A percentile compares a stretch with the other conserved stretches of the same genome.
Conservation (phyloP, 768 basidiomycete species). For the Kwoniella heveanensis region DNA sequence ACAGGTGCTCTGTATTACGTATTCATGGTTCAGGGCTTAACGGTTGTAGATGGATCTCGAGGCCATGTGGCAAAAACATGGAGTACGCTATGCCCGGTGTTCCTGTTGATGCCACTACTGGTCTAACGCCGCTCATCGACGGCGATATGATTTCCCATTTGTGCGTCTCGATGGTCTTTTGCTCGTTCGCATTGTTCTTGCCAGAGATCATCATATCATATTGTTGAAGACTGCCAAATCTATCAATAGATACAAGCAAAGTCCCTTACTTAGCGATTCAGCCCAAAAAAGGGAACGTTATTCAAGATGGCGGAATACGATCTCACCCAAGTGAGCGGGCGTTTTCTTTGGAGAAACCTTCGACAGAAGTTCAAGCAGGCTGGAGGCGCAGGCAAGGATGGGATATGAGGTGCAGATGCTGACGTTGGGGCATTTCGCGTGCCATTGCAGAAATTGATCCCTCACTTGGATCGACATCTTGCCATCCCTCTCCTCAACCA, state of each 20-base stretch:
- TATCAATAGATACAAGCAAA: too few relatives aligned
- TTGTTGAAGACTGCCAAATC: neutral
- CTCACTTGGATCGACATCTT: constrained; percentile 91
- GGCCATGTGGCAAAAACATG: too few relatives aligned
- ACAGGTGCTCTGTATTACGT: too few relatives aligned
- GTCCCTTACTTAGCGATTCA: too few relatives aligned
- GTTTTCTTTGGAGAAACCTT: neutral
- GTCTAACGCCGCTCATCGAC: neutral
- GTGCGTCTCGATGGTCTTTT: neutral
- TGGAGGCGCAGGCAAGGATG: too few relatives aligned
- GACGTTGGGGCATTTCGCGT: too few relatives aligned
- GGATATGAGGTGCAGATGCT: too few relatives aligned
- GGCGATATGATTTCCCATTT: constrained; percentile 6
- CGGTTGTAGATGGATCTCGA: too few relatives aligned
- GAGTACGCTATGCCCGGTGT: too few relatives aligned
- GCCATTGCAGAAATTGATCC: constrained; percentile 71
- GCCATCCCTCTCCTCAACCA: constrained; percentile 89
- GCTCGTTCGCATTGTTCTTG: neutral
- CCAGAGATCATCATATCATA: neutral
- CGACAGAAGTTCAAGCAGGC: too few relatives aligned
- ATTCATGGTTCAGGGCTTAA: too few relatives aligned
- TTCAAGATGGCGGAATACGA: constrained; percentile 74
- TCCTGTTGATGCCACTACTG: neutral
- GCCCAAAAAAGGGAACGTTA: neutral
- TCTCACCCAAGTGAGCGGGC: constrained; percentile 62